These are phyloP conservation scores for Cordyceps militaris DNA, from an alignment of 2,329 filamentous ascomycete species.

Conservation along the genomic window DNA sequence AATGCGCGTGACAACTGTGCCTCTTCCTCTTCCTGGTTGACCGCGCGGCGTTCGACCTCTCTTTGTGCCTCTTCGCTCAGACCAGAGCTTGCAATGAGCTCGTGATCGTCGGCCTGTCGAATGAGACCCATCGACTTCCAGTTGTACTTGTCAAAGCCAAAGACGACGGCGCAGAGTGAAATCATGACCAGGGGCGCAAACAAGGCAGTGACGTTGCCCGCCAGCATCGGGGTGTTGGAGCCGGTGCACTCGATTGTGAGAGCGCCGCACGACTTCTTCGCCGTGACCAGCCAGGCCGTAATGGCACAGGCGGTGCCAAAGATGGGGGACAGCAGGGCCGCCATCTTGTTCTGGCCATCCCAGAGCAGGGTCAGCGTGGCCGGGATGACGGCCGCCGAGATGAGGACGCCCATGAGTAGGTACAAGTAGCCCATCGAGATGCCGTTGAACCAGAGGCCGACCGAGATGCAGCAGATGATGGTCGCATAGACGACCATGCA, in stretches of 20 bases:
- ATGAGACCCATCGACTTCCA: conserved; percentile 79
- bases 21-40: conserved; percentile 35
- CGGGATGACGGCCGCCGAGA: conserved; percentile 76
- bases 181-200: conserved; percentile 66
- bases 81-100: conserved; percentile 56
- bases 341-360: conserved; percentile 68
- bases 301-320: conserved; percentile 61
- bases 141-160: conserved; percentile 65
- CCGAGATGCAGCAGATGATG: conserved; percentile 70
- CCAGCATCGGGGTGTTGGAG: conserved; percentile 78
- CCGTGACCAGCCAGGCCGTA: conserved; percentile 69
- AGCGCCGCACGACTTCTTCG: conserved; percentile 59
- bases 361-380: conserved; percentile 75
- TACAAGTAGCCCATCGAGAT: conserved; percentile 88
- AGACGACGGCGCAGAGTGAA: conserved; percentile 60
- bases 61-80: conserved; percentile 28
- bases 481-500: conserved; percentile 65
- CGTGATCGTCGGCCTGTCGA: conserved; percentile 69
- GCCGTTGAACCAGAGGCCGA: conserved; percentile 65
- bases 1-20: conserved; percentile 47
- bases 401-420: conserved; percentile 86
- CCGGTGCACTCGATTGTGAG: conserved; percentile 71
- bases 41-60: conserved; percentile 14
- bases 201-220: conserved; percentile 72
- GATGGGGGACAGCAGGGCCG: conserved; percentile 60